Evolutionary conservation across 805 yeast species (phyloP).

Genomic region (Millerozyma miso): DNA sequence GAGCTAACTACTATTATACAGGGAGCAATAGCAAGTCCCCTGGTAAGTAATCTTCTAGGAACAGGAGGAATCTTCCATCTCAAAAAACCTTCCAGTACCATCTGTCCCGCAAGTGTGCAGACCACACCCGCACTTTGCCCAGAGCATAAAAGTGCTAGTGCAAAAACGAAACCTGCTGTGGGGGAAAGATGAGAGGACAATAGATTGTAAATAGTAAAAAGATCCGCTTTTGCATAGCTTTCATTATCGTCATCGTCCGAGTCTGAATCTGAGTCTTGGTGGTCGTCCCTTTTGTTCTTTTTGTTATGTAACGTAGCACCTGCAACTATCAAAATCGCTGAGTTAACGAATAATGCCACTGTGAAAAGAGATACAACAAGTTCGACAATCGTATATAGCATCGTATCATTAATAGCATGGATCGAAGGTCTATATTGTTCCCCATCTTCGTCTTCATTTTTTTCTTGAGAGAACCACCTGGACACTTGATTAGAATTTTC

Average conservation of each 20-base stretch:
- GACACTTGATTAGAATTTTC: not conserved
- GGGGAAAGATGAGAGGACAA: conserved; percentile 68
- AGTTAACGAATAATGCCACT: conserved; percentile 88
- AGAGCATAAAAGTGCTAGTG: conserved; percentile 79
- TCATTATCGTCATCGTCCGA: conserved; percentile 29
- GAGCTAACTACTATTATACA: conserved; percentile 69
- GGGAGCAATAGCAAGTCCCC: conserved; percentile 82
- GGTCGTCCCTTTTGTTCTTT: conserved; percentile 15
- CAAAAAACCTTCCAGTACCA: conserved; percentile 87
- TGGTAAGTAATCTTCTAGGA: conserved; percentile 70
- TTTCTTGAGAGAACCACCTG: conserved; percentile 3
- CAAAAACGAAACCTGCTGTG: conserved; percentile 86
- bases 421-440: conserved; percentile 64
- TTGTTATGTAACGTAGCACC: conserved; percentile 71
- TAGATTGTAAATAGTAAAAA: conserved; percentile 73
- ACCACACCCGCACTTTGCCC: conserved; percentile 97
- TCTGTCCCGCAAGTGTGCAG: conserved; percentile 90
- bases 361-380: conserved; percentile 75
- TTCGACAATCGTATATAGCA: conserved; percentile 79
- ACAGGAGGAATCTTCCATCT: conserved; percentile 81
- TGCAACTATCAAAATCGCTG: conserved; percentile 86
- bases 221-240: conserved; percentile 58
- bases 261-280: conserved; percentile 13
- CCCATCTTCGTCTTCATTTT: conserved; percentile 30
- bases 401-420: conserved; percentile 73